Evolutionary conservation across 1,139 yeast species (phyloP).

Genomic region (Suzukiozyma palmioleophila): DNA sequence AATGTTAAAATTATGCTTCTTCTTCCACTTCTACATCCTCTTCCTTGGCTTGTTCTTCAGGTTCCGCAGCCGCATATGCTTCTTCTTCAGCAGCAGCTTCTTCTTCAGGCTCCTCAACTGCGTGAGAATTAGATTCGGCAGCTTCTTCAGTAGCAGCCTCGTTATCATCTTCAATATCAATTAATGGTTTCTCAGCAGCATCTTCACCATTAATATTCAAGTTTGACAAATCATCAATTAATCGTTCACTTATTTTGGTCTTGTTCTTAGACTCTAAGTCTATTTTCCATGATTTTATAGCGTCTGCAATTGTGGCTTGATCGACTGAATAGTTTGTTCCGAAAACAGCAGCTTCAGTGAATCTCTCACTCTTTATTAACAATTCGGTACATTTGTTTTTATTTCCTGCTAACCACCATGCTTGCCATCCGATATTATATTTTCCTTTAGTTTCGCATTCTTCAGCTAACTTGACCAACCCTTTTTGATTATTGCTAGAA

Average conservation of each 20-base stretch:
- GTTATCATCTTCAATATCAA: constrained; percentile 23
- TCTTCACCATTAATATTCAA: constrained; percentile 13
- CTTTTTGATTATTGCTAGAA: constrained; percentile 66
- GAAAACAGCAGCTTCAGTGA: constrained; percentile 81
- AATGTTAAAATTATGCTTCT: constrained; percentile 3
- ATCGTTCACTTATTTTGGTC: constrained; percentile 55
- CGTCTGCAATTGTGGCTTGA: constrained; percentile 31
- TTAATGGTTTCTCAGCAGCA: constrained; percentile 20
- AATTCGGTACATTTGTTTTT: constrained; percentile 60
- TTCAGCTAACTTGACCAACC: constrained; percentile 58
- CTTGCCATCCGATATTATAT: constrained; percentile 87
- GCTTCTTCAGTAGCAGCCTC: constrained; percentile 13
- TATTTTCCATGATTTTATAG: constrained; percentile 65
- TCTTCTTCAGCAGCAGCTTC: constrained; percentile 12
- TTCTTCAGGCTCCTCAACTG: constrained; percentile 10
- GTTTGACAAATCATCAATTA: constrained; percentile 36
- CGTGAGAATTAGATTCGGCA: constrained; percentile 14
- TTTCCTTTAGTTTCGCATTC: constrained; percentile 68
- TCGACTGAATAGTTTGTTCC: constrained; percentile 68
- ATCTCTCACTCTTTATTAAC: constrained; percentile 64
- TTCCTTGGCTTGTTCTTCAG: constrained; percentile 11
- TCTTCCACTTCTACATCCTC: constrained; percentile 14
- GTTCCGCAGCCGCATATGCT: constrained; percentile 18
- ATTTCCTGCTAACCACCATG: constrained; percentile 85
- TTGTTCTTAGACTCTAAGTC: constrained; percentile 50